Percentiles rank a stretch among this genome's conserved stretches.
Conservation (phyloP, 495 filamentous ascomycete genomes). For the Hypoxylon lienhwacheense region DNA sequence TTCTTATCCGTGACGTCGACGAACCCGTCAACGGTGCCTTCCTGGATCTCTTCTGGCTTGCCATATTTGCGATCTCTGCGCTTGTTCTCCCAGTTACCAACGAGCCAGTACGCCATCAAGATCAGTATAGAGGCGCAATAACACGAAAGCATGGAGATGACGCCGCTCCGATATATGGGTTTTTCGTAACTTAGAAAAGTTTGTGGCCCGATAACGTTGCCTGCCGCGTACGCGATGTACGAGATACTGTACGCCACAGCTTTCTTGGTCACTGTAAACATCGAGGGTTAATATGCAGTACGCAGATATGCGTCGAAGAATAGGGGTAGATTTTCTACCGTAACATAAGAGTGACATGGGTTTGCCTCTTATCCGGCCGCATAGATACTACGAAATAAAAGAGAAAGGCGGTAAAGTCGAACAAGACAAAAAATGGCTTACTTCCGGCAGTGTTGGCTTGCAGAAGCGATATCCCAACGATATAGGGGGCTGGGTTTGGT, state of each 20-base stretch:
- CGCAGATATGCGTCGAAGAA: too few species aligned
- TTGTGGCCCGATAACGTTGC: slow-evolving; percentile 58
- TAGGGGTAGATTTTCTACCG: too few species aligned
- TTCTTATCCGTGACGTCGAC: slow-evolving; percentile 40
- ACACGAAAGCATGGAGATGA: slow-evolving; percentile 39
- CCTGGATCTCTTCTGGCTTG: slow-evolving; percentile 14
- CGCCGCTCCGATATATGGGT: slow-evolving; percentile 45
- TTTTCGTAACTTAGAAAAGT: slow-evolving; percentile 53
- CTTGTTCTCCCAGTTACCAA: slow-evolving; percentile 32
- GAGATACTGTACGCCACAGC: slow-evolving; percentile 50
- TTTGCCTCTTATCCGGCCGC: too few species aligned
- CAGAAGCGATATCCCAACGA: slow-evolving; percentile 43
- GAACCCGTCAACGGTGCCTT: slow-evolving; percentile 30
- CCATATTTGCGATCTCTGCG: slow-evolving; percentile 28
- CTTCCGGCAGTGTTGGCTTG: slow-evolving; percentile 47
- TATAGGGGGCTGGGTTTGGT: slow-evolving; percentile 41
- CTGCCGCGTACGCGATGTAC: slow-evolving; percentile 55
- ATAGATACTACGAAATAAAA: too few species aligned
- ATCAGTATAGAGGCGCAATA: slow-evolving; percentile 37
- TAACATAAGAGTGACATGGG: too few species aligned
- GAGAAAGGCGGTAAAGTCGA: background rate
- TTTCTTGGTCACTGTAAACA: slow-evolving; percentile 50
- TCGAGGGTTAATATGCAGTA: background rate
- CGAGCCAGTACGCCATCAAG: slow-evolving; percentile 37
- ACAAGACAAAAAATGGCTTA: slow-evolving; percentile 3